phyloP scores from a whole-genome alignment of 2,329 filamentous ascomycete species.

The Ophiostoma triangulosporum region DNA sequence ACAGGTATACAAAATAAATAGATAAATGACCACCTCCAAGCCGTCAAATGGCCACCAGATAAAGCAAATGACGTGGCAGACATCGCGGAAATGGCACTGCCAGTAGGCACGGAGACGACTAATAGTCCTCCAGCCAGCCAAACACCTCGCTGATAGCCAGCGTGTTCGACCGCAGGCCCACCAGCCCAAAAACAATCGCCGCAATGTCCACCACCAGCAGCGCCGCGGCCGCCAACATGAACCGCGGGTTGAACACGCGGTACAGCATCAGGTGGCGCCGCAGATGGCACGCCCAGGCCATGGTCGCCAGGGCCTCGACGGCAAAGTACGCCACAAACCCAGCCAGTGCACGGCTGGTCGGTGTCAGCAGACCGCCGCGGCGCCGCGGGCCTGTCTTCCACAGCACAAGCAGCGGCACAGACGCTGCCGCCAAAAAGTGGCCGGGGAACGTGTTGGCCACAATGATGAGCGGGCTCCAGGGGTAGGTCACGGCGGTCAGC shows the following conservation, averaged over 20 bases:
- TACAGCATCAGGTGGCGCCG: conserved; percentile 93
- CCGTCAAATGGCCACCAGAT: neutral
- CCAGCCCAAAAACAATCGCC: conserved; percentile 54
- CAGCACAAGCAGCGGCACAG: conserved; percentile 67
- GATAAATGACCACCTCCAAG: neutral
- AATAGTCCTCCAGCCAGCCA: conserved; percentile 43
- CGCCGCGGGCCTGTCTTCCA: conserved; percentile 82
- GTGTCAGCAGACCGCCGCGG: conserved; percentile 53
- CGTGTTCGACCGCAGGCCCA: conserved; percentile 63
- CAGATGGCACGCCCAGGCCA: conserved; percentile 78
- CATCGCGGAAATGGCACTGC: neutral
- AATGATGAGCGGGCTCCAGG: conserved; percentile 75
- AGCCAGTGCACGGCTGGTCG: conserved; percentile 55
- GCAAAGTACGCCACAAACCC: conserved; percentile 74
- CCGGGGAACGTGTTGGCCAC: conserved; percentile 78
- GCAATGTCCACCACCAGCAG: conserved; percentile 68
- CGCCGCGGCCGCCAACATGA: conserved; percentile 65
- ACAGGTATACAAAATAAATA: neutral
- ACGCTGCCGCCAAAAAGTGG: conserved; percentile 68
- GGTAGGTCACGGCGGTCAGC: conserved; percentile 68
- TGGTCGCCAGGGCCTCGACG: conserved; percentile 70
- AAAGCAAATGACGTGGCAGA: neutral
- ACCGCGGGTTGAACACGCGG: conserved; percentile 81
- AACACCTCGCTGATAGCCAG: conserved; percentile 76
- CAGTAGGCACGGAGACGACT: neutral